Evolutionary conservation across 2,329 filamentous ascomycete species (phyloP).

Genomic region (Elsinoe batatas): DNA sequence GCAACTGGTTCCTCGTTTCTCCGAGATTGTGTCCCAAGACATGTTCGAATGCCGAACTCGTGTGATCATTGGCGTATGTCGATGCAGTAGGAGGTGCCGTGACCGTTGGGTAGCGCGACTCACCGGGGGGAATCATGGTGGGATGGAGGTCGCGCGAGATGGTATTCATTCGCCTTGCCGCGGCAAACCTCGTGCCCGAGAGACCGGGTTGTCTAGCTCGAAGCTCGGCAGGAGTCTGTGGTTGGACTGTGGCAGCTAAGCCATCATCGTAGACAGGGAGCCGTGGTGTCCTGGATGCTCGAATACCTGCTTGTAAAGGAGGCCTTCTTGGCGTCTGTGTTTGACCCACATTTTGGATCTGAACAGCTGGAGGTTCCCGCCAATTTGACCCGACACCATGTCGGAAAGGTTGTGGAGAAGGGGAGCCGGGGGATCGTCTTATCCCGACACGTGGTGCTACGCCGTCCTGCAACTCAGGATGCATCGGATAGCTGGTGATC

Average conservation of each 20-base stretch:
- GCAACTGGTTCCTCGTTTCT: not conserved
- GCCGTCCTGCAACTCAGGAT: not conserved
- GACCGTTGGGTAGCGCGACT: slow-evolving; percentile 5
- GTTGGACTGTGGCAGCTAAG: slow-evolving; percentile 21
- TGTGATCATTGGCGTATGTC: not conserved
- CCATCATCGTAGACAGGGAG: slow-evolving; percentile 26
- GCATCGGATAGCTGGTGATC: not conserved
- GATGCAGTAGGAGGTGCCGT: not conserved
- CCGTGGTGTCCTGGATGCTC: slow-evolving; percentile 16
- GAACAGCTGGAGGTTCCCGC: not conserved
- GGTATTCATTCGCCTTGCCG: not conserved
- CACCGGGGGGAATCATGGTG: slow-evolving; percentile 8
- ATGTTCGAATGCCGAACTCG: not conserved
- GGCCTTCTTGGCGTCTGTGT: not conserved
- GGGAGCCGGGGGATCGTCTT: no score
- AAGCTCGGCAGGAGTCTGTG: slow-evolving; percentile 28
- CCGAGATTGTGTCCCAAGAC: not conserved
- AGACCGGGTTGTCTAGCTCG: slow-evolving; percentile 14
- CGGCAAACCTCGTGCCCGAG: slow-evolving; percentile 14
- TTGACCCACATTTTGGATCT: not conserved
- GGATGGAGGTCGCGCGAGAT: not conserved
- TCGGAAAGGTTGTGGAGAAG: no score
- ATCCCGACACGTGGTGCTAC: not conserved
- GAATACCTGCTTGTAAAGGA: not conserved
- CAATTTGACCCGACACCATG: no score